Evolutionary conservation across 2,329 filamentous ascomycete species (phyloP).

Genomic region (Hypoxylon sp.): DNA sequence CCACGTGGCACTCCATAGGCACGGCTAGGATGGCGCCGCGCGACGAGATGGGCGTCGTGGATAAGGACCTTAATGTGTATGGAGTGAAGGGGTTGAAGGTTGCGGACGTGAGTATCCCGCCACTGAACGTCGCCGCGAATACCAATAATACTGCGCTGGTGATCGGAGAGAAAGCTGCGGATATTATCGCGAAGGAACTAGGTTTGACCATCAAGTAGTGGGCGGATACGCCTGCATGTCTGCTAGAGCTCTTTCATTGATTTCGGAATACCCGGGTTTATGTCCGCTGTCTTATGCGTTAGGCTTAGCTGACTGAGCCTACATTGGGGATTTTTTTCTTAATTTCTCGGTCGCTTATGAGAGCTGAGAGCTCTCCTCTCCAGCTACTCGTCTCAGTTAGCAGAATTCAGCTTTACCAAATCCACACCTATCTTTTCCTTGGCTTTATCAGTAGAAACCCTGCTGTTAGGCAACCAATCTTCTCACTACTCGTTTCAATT

Average conservation of each 20-base stretch:
- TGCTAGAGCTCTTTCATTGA: no score
- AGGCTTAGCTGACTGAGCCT: no score
- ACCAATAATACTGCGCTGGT: conserved; percentile 65
- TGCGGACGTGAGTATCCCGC: conserved; percentile 55
- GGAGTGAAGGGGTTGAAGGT: conserved; percentile 59
- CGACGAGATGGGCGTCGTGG: conserved; percentile 60
- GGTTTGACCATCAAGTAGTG: conserved; percentile 38
- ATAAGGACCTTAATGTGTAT: conserved; percentile 59
- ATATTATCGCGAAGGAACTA: conserved; percentile 59
- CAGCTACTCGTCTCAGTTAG: no score
- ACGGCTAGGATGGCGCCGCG: conserved; percentile 60
- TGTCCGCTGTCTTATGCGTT: no score
- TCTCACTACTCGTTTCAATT: not conserved
- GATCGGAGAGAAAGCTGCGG: conserved; percentile 64
- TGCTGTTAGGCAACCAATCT: no score
- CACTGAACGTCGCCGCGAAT: conserved; percentile 60
- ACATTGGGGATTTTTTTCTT: no score
- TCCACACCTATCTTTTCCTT: no score
- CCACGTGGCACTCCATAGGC: conserved; percentile 61
- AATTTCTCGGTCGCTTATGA: no score
- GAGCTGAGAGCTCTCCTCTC: no score
- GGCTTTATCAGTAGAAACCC: no score
- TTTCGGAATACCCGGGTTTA: no score
- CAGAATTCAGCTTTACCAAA: no score
- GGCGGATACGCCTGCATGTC: not conserved